Base-by-base conservation (phyloP, 306 rosid species). In the Echinosophora koreensis region DNA sequence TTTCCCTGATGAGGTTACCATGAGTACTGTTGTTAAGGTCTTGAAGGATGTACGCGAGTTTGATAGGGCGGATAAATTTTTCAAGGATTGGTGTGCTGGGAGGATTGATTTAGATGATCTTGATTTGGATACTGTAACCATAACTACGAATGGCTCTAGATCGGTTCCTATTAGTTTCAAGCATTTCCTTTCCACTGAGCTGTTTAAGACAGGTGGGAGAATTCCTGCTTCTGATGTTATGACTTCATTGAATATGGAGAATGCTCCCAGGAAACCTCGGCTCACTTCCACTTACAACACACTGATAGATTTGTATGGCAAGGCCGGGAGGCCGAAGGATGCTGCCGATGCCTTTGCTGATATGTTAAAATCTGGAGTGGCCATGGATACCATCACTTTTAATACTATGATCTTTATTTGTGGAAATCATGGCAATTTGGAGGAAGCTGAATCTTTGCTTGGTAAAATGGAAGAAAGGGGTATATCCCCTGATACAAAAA, bases 1-100 rank as follows among this genome's bases (percentile, higher is more conserved):
- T 37, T 89, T 89, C 64, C 99, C 97, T 3, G 97, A 95, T 41
- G 99, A 95, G 79, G 97, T 95, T 64, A 92, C 96, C 0, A 95
- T 95, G 99, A 88, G 85, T 75, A 90, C 97, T 0, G 92, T 89
- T 61, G 86, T 95, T 83, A 84, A 89, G 77, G 97, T 90, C 30
- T 88, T 92, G 83, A 95, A 95, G 84, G 86, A 95, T 66, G 93
- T 84, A 12, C 78, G 86, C 1, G 96, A 92, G 74, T 95, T 80
- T 62, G 91, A 89, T 80, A 81, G 82, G 63, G 99, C 93, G 0
- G 96, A 88, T 73, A 85, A 81, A 60, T 92, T 95, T 82, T 95
- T 84, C 77, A 95, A 80, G 81, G 87, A 81, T 28, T 95, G 99
- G 99, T 83, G 92, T 51, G 35, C 5, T 28, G 97, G 97, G 27